These are phyloP conservation scores for Graphiopsis chlorocephala DNA, from an alignment of 2,329 filamentous ascomycete species.

Conservation along the genomic window DNA sequence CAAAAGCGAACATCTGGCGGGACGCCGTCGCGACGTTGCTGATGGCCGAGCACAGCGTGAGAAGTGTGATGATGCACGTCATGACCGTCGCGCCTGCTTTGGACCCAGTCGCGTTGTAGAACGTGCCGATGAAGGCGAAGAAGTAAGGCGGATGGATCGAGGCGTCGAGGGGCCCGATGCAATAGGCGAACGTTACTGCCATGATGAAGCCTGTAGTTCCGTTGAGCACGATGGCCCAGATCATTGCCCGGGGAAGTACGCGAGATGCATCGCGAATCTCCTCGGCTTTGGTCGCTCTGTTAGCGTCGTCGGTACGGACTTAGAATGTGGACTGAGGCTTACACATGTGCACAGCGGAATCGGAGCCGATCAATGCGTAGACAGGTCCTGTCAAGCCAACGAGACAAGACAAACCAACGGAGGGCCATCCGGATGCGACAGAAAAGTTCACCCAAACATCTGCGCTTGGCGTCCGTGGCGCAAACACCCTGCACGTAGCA, in stretches of 20 bases:
- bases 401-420: constrained; percentile 43
- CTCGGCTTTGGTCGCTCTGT: constrained; percentile 19
- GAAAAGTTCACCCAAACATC: constrained; percentile 33
- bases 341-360: constrained; percentile 28
- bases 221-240: constrained; percentile 22
- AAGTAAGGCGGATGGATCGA: constrained; percentile 22
- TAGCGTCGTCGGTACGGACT: neutral
- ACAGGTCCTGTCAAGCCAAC: constrained; percentile 42
- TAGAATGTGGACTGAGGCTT: neutral
- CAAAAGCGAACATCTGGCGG: constrained; percentile 41
- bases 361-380: constrained; percentile 29
- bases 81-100: constrained; percentile 34
- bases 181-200: constrained; percentile 34
- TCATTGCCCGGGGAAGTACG: constrained; percentile 25
- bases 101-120: constrained; percentile 35
- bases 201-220: constrained; percentile 24
- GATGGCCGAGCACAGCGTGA: constrained; percentile 33
- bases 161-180: constrained; percentile 33
- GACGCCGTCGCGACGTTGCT: constrained; percentile 39
- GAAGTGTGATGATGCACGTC: constrained; percentile 32
- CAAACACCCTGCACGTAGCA: constrained; percentile 33
- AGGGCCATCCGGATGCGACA: constrained; percentile 42
- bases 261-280: constrained; percentile 28
- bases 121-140: constrained; percentile 36
- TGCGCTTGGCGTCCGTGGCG: constrained; percentile 20